A percentile compares a stretch with the other conserved stretches of the same genome.
Evolutionary conservation across 1,139 yeast species (phyloP).

Genomic region (Debaryomycetaceae sp.): DNA sequence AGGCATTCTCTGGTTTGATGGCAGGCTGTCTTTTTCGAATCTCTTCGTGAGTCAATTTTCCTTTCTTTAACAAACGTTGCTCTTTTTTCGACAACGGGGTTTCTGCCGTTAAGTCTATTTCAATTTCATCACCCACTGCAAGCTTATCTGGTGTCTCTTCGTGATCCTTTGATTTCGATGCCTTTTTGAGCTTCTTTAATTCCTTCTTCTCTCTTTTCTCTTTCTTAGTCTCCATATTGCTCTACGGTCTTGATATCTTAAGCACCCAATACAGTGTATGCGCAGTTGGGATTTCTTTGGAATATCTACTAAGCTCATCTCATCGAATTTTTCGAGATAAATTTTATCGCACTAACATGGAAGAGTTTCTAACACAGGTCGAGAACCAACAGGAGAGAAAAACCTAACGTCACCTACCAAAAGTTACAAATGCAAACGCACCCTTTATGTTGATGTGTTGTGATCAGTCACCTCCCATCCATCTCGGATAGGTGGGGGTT

Average conservation of each 20-base stretch:
- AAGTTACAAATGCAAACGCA: too few relatives aligned
- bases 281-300: too few relatives aligned
- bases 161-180: conserved; percentile 8
- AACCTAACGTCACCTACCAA: too few relatives aligned
- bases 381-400: too few relatives aligned
- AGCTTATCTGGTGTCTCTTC: conserved; percentile 7
- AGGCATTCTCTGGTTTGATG: conserved; percentile 32
- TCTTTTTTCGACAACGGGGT: conserved; percentile 91
- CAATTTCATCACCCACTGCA: conserved; percentile 55
- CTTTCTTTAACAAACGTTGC: conserved; percentile 79
- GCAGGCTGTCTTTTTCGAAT: conserved; percentile 49
- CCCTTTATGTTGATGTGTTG: too few relatives aligned
- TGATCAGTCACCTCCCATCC: too few relatives aligned
- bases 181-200: conserved; percentile 11
- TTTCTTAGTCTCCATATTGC: conserved; percentile 10
- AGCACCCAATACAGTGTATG: conserved; percentile 2
- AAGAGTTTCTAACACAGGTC: too few relatives aligned
- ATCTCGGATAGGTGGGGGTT: too few relatives aligned
- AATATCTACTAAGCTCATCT: neutral
- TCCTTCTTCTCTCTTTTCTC: conserved; percentile 15
- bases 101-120: conserved; percentile 72
- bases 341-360: neutral
- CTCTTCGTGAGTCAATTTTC: conserved; percentile 61
- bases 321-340: neutral
- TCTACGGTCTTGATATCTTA: conserved; percentile 18